A percentile compares a stretch with the other conserved stretches of the same genome.
phyloP scores from a whole-genome alignment of 805 yeast species.

The Dipodascopsis uninucleata region DNA sequence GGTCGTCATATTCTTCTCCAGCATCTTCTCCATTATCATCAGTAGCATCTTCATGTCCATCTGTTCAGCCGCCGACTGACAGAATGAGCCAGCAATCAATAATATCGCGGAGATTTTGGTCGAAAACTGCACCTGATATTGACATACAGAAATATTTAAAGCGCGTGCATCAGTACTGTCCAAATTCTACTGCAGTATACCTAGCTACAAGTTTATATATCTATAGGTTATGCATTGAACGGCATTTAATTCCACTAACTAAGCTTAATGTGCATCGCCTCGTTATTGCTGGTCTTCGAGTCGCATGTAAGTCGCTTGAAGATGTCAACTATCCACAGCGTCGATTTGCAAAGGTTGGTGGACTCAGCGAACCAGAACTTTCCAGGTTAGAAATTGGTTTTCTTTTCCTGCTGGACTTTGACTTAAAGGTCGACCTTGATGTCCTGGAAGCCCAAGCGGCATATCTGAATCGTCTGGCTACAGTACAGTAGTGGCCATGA shows the following conservation, averaged over 20 bases:
- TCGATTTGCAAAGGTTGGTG: slow-evolving; percentile 48
- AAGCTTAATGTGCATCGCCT: slow-evolving; percentile 43
- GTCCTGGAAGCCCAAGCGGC: slow-evolving; percentile 37
- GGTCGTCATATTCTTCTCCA: not conserved
- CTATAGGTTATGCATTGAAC: slow-evolving; percentile 36
- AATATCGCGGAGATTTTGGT: slow-evolving; percentile 35
- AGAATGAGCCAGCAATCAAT: slow-evolving; percentile 17
- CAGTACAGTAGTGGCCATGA: no score
- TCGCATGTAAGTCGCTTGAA: slow-evolving; percentile 48
- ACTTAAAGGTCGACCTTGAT: slow-evolving; percentile 43
- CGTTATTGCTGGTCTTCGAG: slow-evolving; percentile 44
- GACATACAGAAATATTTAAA: slow-evolving; percentile 35
- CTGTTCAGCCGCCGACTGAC: slow-evolving; percentile 7
- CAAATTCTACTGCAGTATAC: slow-evolving; percentile 39
- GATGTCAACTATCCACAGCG: slow-evolving; percentile 46
- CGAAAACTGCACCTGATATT: slow-evolving; percentile 35
- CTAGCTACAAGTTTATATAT: slow-evolving; percentile 38
- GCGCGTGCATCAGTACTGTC: slow-evolving; percentile 41
- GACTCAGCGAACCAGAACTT: slow-evolving; percentile 45
- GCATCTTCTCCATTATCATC: slow-evolving; percentile 1
- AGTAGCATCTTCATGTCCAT: not conserved
- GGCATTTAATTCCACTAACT: slow-evolving; percentile 36
- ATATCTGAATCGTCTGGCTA: slow-evolving; percentile 23
- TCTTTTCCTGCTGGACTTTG: slow-evolving; percentile 49
- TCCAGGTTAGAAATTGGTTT: slow-evolving; percentile 49